Evolutionary conservation across 2,329 filamentous ascomycete species (phyloP), one percentile per base, ranked within the genome.

Genomic region (Colletotrichum sublineola): DNA sequence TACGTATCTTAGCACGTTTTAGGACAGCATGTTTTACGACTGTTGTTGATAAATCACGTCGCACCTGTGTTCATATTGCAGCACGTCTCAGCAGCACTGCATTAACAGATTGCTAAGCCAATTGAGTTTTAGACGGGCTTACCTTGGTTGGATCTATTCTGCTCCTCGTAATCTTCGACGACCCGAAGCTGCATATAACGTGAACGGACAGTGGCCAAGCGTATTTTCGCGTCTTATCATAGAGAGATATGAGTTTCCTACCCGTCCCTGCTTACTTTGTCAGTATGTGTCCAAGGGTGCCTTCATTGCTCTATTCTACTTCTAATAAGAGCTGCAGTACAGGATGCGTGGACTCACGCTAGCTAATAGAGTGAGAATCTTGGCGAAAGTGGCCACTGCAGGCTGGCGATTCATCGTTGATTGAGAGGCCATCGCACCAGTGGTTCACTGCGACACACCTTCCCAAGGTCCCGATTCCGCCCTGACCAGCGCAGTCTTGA

Each of bases 241-340:
- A 31, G 61, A 3, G 46, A 31, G 38, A 70, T 67, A 67, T 63
- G 55, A 55, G 53, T 6, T 60, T 48, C 14, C 33, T n/a, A 29
- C 18, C 18, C n/a, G 36, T 18, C 31, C 50, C 24, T 18, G 40
- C 24, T 20, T 46, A 48, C 31, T 7, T 46, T 15, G 44, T 20
- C 18, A 50, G 31, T 15, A 14, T n/a, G 40, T 29, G 55, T 44
- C 64, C 68, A 60, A 68, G 70, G 33, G 38, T 40, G 14, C 3
- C 20, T 24, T 38, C 48, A 38, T 55, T 44, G 46, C 24, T 38
- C n/a, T 29, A 40, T 31, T 31, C 40, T 31, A 24, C 24, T 24
- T 24, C 24, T 46, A 44, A 72, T 55, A 72, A 60, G 69, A 69
- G 66, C 38, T 69, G 52, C 53, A 36, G 50, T 72, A 60, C 52